phyloP scores from a whole-genome alignment of 148 eudicot genomes.

The Cornus kousa region DNA sequence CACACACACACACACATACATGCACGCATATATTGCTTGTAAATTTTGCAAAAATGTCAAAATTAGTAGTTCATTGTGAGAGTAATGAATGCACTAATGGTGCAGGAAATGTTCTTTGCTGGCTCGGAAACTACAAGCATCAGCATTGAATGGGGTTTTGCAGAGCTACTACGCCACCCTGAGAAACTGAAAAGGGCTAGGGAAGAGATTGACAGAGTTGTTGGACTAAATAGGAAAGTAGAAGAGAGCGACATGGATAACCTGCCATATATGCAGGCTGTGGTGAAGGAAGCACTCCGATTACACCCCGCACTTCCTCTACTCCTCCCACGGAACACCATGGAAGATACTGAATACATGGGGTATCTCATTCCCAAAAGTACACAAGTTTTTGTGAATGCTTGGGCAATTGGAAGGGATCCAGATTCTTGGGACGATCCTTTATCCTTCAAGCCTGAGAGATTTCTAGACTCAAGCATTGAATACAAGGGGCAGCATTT shows the following conservation, averaged over 20 bases:
- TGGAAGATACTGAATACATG: slow-evolving; percentile 26
- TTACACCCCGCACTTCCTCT: slow-evolving; percentile 33
- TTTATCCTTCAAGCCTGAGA: slow-evolving; percentile 35
- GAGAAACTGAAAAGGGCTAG: slow-evolving; percentile 20
- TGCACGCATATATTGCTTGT: not conserved
- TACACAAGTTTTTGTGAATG: slow-evolving; percentile 38
- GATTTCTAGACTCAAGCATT: slow-evolving; percentile 26
- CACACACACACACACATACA: too few species aligned
- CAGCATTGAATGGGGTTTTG: slow-evolving; percentile 32
- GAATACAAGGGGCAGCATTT: slow-evolving; percentile 41
- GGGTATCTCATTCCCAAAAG: slow-evolving; percentile 32
- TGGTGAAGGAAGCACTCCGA: slow-evolving; percentile 33
- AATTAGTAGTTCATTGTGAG: not conserved
- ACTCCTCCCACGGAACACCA: slow-evolving; percentile 27
- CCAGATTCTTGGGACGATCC: slow-evolving; percentile 37
- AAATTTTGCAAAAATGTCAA: not conserved
- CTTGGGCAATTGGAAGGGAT: slow-evolving; percentile 39
- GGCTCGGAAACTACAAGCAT: slow-evolving; percentile 44
- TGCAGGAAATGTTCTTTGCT: slow-evolving; percentile 42
- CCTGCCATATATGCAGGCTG: slow-evolving; percentile 30
- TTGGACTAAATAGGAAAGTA: slow-evolving; percentile 16
- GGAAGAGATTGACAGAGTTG: slow-evolving; percentile 23
- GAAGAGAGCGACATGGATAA: slow-evolving; percentile 31
- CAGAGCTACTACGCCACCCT: slow-evolving; percentile 34
- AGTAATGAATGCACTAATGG: not conserved